These are phyloP conservation scores for Sclerotinia sclerotiorum DNA, from an alignment of 2,329 filamentous ascomycete species.

Conservation along the genomic window DNA sequence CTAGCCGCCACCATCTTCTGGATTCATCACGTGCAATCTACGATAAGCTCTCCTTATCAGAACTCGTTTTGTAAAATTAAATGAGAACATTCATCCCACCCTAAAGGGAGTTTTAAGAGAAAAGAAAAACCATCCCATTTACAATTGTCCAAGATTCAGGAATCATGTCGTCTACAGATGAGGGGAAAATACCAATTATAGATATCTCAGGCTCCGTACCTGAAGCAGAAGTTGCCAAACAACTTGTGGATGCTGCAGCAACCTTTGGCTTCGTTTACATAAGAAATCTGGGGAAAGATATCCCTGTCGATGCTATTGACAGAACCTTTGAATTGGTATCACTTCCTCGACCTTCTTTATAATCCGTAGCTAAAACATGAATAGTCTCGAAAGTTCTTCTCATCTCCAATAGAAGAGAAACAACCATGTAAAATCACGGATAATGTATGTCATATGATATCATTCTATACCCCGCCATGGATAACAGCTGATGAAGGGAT, in stretches of 20 bases:
- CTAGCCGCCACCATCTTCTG: background rate
- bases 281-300: slow-evolving; percentile 68
- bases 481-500: slow-evolving; percentile 33
- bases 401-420: slow-evolving; percentile 69
- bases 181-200: slow-evolving; percentile 68
- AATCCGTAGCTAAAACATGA: slow-evolving; percentile 13
- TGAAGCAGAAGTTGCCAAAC: slow-evolving; percentile 59
- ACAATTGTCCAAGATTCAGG: background rate
- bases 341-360: background rate
- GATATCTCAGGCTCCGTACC: slow-evolving; percentile 65
- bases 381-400: slow-evolving; percentile 73
- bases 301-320: slow-evolving; percentile 65
- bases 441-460: slow-evolving; percentile 44
- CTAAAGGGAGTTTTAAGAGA: background rate
- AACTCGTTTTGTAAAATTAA: background rate
- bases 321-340: slow-evolving; percentile 71
- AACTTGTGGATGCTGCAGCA: slow-evolving; percentile 76
- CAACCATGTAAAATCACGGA: slow-evolving; percentile 70
- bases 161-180: slow-evolving; percentile 18
- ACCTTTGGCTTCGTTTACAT: slow-evolving; percentile 90
- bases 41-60: slow-evolving; percentile 13
- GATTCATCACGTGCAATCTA: background rate
- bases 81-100: slow-evolving; percentile 6
- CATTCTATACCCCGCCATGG: slow-evolving; percentile 17
- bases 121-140: background rate